These are phyloP conservation scores for Diatrype stigma DNA, from an alignment of 2,329 filamentous ascomycete genomes.

Conservation along the genomic window DNA sequence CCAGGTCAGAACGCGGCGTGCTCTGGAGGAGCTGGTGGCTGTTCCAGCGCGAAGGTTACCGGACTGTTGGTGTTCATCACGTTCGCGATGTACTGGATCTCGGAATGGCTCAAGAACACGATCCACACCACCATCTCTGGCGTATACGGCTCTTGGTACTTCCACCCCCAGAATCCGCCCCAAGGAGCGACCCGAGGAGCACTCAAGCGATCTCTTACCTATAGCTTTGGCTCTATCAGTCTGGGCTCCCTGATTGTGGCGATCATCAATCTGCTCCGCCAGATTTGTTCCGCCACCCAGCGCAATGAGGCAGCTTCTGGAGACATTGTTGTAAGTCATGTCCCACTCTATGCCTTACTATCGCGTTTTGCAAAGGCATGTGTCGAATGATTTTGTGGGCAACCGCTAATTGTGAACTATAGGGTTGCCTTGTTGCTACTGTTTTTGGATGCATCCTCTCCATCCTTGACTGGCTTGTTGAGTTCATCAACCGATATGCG, in stretches of 20 bases:
- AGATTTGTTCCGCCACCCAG: slow-evolving; percentile 75
- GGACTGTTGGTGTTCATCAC: slow-evolving; percentile 83
- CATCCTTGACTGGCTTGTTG: slow-evolving; percentile 77
- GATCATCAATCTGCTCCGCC: slow-evolving; percentile 79
- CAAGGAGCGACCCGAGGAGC: slow-evolving; percentile 79
- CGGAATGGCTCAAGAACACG: slow-evolving; percentile 90
- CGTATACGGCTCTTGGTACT: slow-evolving; percentile 93
- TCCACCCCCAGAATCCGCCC: slow-evolving; percentile 66
- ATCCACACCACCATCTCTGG: slow-evolving; percentile 85
- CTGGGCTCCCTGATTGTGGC: slow-evolving; percentile 83
- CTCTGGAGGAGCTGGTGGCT: slow-evolving; percentile 53
- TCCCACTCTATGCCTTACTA: not conserved
- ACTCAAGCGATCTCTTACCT: slow-evolving; percentile 75
- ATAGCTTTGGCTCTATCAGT: slow-evolving; percentile 88
- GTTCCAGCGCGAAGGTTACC: slow-evolving; percentile 73
- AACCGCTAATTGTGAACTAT: not conserved
- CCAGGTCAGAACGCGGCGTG: slow-evolving; percentile 56
- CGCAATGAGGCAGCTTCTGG: slow-evolving; percentile 61
- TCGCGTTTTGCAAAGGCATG: not conserved
- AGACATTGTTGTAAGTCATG: slow-evolving; percentile 56
- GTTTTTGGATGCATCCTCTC: slow-evolving; percentile 71
- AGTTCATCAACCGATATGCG: slow-evolving; percentile 88
- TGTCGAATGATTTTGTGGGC: not conserved
- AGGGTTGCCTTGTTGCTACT: slow-evolving; percentile 61
- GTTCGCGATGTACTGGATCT: slow-evolving; percentile 91